These are phyloP conservation scores for Aureobasidium sp. DNA, from an alignment of 2,329 filamentous ascomycete genomes.

Conservation along the genomic window DNA sequence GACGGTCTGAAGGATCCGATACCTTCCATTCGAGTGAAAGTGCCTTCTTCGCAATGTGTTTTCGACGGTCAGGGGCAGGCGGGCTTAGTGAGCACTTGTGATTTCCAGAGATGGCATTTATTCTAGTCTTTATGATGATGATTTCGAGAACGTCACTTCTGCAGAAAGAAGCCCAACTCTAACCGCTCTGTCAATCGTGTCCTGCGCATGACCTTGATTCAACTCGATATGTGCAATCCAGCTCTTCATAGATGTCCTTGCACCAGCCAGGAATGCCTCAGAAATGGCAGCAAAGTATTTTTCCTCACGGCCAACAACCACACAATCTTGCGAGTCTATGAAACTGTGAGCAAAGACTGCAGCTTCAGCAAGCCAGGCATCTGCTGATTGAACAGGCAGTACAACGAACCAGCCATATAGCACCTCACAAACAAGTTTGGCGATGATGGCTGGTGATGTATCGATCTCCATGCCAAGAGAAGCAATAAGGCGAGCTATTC, in stretches of 20 bases:
- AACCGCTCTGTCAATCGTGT: neutral
- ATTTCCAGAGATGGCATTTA: neutral
- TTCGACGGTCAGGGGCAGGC: neutral
- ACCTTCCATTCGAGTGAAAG: neutral
- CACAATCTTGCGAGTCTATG: neutral
- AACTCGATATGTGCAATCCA: neutral
- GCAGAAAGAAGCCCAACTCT: neutral
- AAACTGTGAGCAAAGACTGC: neutral
- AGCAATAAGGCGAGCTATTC: neutral
- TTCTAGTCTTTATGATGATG: neutral
- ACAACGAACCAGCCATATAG: neutral
- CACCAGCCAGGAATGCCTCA: neutral
- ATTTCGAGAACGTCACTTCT: neutral
- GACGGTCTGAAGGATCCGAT: neutral
- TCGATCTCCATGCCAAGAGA: neutral
- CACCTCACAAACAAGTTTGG: neutral
- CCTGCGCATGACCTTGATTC: neutral
- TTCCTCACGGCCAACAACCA: neutral
- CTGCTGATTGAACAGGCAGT: neutral
- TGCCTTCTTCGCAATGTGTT: neutral
- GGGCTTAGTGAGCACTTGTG: neutral
- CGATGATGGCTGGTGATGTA: neutral
- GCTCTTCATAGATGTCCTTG: neutral
- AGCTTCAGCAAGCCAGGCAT: constrained; percentile 1
- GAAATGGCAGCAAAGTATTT: neutral